phyloP scores from a whole-genome alignment of 2,329 filamentous ascomycete species.

The Aotearoamyces nothofagi region DNA sequence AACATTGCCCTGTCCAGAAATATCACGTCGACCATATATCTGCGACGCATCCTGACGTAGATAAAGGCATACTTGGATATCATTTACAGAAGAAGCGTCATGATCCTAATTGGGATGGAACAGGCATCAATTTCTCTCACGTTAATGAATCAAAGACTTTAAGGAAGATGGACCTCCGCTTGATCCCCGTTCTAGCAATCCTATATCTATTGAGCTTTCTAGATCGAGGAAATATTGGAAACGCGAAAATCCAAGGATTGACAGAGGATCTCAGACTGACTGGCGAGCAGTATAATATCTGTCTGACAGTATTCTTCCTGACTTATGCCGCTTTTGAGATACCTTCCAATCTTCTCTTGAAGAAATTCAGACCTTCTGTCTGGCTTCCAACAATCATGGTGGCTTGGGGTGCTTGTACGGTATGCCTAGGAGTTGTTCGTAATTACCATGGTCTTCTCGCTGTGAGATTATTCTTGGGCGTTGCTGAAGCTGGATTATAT shows the following conservation, averaged over 20 bases:
- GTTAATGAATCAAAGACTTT: no score
- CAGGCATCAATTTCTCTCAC: no score
- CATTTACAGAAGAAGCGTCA: no score
- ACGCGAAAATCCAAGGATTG: conserved; percentile 48
- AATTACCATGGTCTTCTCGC: conserved; percentile 47
- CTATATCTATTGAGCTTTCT: conserved; percentile 52
- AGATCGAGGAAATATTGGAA: conserved; percentile 56
- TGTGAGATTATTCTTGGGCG: conserved; percentile 13
- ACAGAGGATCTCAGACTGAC: conserved; percentile 45
- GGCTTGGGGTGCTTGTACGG: conserved; percentile 51
- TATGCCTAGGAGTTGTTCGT: conserved; percentile 50
- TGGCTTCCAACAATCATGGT: conserved; percentile 50
- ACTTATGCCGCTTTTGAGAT: conserved; percentile 42
- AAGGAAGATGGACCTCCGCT: conserved; percentile 34
- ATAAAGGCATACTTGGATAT: no score
- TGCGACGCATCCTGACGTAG: no score
- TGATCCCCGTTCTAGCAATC: conserved; percentile 36
- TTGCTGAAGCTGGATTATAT: conserved; percentile 14
- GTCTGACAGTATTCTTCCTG: conserved; percentile 35
- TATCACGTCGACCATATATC: no score
- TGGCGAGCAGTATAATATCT: conserved; percentile 22
- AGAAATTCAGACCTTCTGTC: conserved; percentile 32
- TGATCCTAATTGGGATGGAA: no score
- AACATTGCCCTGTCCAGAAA: no score
- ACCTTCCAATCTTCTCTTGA: conserved; percentile 48